Evolutionary conservation across 2,329 filamentous ascomycete genomes (phyloP).

Genomic region (Botrytis porri): DNA sequence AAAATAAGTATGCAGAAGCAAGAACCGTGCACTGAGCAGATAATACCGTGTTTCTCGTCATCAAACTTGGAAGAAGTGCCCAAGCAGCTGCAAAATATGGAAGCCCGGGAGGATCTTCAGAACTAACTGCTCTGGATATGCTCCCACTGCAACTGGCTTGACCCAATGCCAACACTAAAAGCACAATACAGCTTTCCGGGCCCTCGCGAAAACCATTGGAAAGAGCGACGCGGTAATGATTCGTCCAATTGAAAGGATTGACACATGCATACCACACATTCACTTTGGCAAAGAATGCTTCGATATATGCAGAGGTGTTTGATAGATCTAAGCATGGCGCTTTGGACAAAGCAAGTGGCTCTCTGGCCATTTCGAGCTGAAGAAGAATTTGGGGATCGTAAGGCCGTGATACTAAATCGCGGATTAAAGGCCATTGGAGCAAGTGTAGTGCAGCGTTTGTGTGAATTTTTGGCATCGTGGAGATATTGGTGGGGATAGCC

Average conservation of each 20-base stretch:
- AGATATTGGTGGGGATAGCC: constrained; percentile 67
- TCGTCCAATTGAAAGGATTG: constrained; percentile 76
- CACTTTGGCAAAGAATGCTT: constrained; percentile 76
- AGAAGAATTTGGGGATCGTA: constrained; percentile 80
- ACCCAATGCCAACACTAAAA: constrained; percentile 74
- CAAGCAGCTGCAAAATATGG: constrained; percentile 80
- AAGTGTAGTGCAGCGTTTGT: constrained; percentile 77
- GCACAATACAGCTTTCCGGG: constrained; percentile 76
- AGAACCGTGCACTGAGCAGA: constrained; percentile 78
- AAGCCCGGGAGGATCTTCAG: constrained; percentile 70
- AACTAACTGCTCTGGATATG: constrained; percentile 67
- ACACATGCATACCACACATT: constrained; percentile 86
- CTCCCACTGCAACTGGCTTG: constrained; percentile 73
- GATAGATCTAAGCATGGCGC: constrained; percentile 67
- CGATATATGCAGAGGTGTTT: constrained; percentile 71
- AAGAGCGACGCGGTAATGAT: constrained; percentile 71
- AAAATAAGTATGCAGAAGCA: constrained; percentile 78
- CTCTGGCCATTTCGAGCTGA: constrained; percentile 75
- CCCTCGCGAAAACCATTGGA: constrained; percentile 75
- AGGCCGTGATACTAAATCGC: constrained; percentile 70
- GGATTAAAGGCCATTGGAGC: constrained; percentile 76
- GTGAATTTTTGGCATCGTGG: constrained; percentile 81
- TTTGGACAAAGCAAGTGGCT: constrained; percentile 67
- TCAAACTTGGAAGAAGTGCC: constrained; percentile 72
- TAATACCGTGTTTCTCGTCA: constrained; percentile 75